phyloP scores from a whole-genome alignment of 192 early-diverging fungal species.

The Phlyctochytrium planicorne region DNA sequence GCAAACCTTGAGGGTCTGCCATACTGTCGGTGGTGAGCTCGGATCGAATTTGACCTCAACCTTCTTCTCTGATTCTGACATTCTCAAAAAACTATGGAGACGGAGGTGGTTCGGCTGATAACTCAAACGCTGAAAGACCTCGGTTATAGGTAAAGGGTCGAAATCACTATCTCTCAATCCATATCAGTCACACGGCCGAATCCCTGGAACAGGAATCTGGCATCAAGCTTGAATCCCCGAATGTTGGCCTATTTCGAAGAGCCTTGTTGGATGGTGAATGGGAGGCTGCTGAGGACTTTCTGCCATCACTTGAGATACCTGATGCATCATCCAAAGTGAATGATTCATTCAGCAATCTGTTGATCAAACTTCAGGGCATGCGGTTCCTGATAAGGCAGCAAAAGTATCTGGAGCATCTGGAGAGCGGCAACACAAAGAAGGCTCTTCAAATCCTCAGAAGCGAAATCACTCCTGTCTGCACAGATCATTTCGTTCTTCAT shows the following conservation, averaged over 20 bases:
- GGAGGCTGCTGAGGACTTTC: slow-evolving; percentile 60
- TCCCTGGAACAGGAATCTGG: slow-evolving; percentile 80
- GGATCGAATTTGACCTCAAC: too few species aligned
- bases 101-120: slow-evolving; percentile 84
- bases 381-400: slow-evolving; percentile 82
- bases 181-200: slow-evolving; percentile 62
- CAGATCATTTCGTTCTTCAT: slow-evolving; percentile 71
- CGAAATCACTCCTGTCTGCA: slow-evolving; percentile 73
- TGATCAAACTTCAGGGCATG: slow-evolving; percentile 63
- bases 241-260: slow-evolving; percentile 68
- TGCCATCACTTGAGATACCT: slow-evolving; percentile 67
- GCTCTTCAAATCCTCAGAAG: slow-evolving; percentile 77
- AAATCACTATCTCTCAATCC: background rate
- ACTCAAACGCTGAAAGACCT: slow-evolving; percentile 82
- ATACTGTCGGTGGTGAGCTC: too few species aligned
- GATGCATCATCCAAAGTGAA: slow-evolving; percentile 84
- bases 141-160: slow-evolving; percentile 61
- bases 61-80: too few species aligned
- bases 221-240: slow-evolving; percentile 68
- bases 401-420: slow-evolving; percentile 88
- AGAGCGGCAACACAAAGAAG: slow-evolving; percentile 61
- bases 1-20: too few species aligned
- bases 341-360: slow-evolving; percentile 76
- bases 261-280: slow-evolving; percentile 78
- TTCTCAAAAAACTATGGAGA: too few species aligned